These are phyloP conservation scores for Solanum neorickii DNA, from an alignment of 257 asterid genomes.

Conservation along the genomic window DNA sequence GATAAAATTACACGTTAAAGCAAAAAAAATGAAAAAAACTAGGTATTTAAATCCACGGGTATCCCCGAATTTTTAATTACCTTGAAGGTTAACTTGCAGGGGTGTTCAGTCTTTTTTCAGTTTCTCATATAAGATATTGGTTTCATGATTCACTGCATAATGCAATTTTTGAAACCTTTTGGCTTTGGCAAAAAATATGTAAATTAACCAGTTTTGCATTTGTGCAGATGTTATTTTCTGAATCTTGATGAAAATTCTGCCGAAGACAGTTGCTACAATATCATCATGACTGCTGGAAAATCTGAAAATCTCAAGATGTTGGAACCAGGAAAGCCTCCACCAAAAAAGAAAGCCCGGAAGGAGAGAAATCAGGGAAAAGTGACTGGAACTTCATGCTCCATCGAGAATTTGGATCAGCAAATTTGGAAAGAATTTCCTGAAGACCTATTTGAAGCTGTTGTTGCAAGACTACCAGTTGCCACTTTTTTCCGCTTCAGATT, in stretches of 20 bases:
- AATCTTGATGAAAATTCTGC: constrained; percentile 41
- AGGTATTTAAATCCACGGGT: background rate
- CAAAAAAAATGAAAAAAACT: background rate
- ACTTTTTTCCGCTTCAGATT: constrained; percentile 70
- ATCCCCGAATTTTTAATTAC: background rate
- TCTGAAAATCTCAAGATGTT: constrained; percentile 71
- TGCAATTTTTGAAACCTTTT: background rate
- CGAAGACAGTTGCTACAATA: constrained; percentile 43
- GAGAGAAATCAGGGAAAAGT: constrained; percentile 44
- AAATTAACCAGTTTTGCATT: constrained; percentile 4
- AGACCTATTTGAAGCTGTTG: constrained; percentile 80
- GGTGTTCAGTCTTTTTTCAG: background rate
- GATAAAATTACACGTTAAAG: background rate
- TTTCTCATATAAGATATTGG: background rate
- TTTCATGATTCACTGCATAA: background rate
- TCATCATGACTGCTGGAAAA: constrained; percentile 69
- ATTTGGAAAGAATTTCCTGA: constrained; percentile 96
- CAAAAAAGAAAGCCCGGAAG: constrained; percentile 58
- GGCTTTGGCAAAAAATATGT: constrained; percentile 1
- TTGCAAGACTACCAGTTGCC: constrained; percentile 78
- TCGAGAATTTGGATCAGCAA: constrained; percentile 45
- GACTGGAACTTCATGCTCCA: constrained; percentile 19
- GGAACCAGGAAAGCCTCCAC: constrained; percentile 83
- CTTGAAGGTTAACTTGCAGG: background rate
- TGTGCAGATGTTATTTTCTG: constrained; percentile 53